Evolutionary conservation across 1,139 yeast genomes (phyloP).

Genomic region (Blastobotrys arbuscula): DNA sequence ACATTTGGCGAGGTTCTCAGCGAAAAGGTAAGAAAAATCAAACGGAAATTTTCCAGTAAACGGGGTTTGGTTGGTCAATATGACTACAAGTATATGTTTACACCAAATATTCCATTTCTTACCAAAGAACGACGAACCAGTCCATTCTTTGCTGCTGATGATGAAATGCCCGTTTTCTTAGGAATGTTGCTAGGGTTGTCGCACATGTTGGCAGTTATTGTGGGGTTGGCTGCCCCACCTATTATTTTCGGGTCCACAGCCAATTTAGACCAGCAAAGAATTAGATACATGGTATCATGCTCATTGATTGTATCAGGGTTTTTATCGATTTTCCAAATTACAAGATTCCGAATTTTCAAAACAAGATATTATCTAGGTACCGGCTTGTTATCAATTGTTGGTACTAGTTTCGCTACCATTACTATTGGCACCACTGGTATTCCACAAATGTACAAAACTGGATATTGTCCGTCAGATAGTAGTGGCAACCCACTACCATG

Average conservation of each 20-base stretch:
- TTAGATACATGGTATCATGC: conserved; percentile 71
- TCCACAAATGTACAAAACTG: conserved; percentile 72
- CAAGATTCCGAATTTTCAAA: conserved; percentile 66
- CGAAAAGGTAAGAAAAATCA: conserved; percentile 8
- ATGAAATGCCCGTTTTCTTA: conserved; percentile 70
- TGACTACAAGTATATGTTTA: conserved; percentile 69
- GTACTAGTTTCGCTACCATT: conserved; percentile 84
- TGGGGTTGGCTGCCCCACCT: conserved; percentile 88
- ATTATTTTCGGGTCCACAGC: conserved; percentile 59
- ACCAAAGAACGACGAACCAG: conserved; percentile 42
- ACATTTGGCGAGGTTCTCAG: neutral
- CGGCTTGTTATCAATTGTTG: conserved; percentile 81
- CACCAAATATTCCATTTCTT: conserved; percentile 69
- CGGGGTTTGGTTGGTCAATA: conserved; percentile 81
- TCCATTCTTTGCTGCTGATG: conserved; percentile 76
- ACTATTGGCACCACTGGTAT: conserved; percentile 69
- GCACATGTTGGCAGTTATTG: conserved; percentile 84
- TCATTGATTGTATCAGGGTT: conserved; percentile 73
- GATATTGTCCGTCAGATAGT: conserved; percentile 56
- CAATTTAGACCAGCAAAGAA: conserved; percentile 44
- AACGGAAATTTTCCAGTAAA: conserved; percentile 40
- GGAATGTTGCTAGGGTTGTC: conserved; percentile 79
- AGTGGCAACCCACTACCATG: conserved; percentile 68
- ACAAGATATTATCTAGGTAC: conserved; percentile 80
- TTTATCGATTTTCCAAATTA: conserved; percentile 69